Conservation (phyloP, 106 monocot genomes). For the Dendrobium catenatum region DNA sequence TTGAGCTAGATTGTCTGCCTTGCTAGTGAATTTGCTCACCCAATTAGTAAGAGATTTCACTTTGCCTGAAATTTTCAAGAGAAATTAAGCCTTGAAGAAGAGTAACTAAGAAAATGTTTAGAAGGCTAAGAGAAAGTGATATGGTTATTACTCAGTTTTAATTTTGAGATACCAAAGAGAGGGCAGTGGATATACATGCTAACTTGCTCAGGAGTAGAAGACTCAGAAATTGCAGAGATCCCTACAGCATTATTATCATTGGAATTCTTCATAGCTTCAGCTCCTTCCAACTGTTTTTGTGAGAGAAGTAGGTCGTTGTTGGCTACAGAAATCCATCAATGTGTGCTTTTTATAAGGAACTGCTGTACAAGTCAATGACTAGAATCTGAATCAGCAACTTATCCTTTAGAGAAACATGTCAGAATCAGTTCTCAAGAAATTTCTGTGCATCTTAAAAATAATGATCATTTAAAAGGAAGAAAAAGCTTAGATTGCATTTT, state of each 20-base stretch:
- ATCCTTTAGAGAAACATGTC: background rate
- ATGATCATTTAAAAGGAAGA: no score
- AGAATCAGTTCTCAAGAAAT: no score
- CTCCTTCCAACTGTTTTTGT: no score
- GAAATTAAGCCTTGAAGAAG: constrained; percentile 10
- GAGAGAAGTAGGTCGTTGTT: no score
- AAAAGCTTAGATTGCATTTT: no score
- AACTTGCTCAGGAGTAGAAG: constrained; percentile 10
- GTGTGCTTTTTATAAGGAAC: constrained; percentile 1
- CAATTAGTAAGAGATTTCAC: constrained; percentile 11
- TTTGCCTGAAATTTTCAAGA: constrained; percentile 26
- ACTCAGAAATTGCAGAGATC: background rate
- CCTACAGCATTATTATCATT: background rate
- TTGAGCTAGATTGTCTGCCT: constrained; percentile 19
- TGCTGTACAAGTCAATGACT: constrained; percentile 1
- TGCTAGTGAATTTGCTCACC: constrained; percentile 30
- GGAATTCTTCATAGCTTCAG: no score
- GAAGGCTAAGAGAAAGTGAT: background rate
- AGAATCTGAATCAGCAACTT: background rate
- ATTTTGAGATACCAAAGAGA: constrained; percentile 3
- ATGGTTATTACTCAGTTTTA: constrained; percentile 13
- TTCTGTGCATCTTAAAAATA: no score
- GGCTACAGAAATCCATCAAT: no score
- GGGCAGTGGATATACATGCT: constrained; percentile 5
- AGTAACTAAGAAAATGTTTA: background rate